phyloP scores from a whole-genome alignment of 352 stramenopile genomes.

The Pseudoperonospora humuli region DNA sequence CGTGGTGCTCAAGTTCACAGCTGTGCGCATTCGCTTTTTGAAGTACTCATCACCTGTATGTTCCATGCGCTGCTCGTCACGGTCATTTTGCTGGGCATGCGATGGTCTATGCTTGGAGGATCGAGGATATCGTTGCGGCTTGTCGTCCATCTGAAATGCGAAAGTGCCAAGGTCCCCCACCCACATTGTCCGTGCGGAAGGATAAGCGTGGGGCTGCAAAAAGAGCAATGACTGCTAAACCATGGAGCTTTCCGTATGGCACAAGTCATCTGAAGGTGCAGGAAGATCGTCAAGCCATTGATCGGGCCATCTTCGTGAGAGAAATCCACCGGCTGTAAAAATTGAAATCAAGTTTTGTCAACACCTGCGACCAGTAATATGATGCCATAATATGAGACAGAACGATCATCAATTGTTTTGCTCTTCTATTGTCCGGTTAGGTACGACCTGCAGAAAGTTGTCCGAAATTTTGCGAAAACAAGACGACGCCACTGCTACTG shows the following conservation, averaged over 20 bases:
- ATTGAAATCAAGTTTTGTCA: slow-evolving; percentile 23
- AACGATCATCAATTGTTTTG: not conserved
- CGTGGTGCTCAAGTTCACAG: slow-evolving; percentile 26
- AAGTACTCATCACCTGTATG: not conserved
- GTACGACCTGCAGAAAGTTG: slow-evolving; percentile 8
- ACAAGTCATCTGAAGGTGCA: slow-evolving; percentile 8
- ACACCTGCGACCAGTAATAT: slow-evolving; percentile 13
- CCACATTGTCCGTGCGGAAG: slow-evolving; percentile 15
- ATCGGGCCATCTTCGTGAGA: slow-evolving; percentile 12
- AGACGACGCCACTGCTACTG: slow-evolving; percentile 8
- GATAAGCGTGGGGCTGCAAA: slow-evolving; percentile 14
- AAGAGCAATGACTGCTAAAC: slow-evolving; percentile 21
- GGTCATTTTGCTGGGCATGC: slow-evolving; percentile 8
- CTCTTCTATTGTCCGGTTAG: not conserved
- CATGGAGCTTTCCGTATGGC: slow-evolving; percentile 20
- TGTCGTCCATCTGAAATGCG: slow-evolving; percentile 31
- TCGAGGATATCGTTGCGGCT: slow-evolving; percentile 6
- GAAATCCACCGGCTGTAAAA: slow-evolving; percentile 24
- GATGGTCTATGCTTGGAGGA: slow-evolving; percentile 3
- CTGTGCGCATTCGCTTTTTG: slow-evolving; percentile 19
- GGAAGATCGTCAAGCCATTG: slow-evolving; percentile 17
- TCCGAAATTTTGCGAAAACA: no score
- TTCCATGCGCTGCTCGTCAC: slow-evolving; percentile 1
- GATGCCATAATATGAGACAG: slow-evolving; percentile 14
- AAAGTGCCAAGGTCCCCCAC: slow-evolving; percentile 21